Conservation (phyloP, 768 basidiomycete genomes). For the Mycena galericulata region DNA sequence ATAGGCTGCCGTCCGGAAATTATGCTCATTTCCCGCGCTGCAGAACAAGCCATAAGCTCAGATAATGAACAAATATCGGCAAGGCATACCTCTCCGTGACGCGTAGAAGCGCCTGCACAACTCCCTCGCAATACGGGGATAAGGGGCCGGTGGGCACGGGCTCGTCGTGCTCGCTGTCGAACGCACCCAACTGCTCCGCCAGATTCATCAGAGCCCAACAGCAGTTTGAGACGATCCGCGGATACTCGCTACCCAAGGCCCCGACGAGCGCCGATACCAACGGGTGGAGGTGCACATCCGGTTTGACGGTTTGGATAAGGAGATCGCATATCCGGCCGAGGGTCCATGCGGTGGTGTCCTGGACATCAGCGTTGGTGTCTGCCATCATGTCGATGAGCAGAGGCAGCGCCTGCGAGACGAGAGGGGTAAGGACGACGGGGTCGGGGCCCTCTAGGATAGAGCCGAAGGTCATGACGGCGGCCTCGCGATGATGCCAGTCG, state of each 20-base stretch:
- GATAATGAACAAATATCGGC: background rate
- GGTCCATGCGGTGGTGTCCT: conserved; percentile 98
- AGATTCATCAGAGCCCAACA: conserved; percentile 98
- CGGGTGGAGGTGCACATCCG: conserved; percentile 87
- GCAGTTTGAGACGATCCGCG: conserved; percentile 91
- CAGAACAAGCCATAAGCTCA: conserved; percentile 28
- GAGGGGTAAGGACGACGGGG: conserved; percentile 84
- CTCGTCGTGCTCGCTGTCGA: conserved; percentile 73
- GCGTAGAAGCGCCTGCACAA: conserved; percentile 84
- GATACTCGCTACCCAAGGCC: conserved; percentile 78
- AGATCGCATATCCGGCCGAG: conserved; percentile 95
- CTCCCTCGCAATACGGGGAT: conserved; percentile 89
- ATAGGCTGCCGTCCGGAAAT: conserved; percentile 95
- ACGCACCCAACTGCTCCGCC: conserved; percentile 84
- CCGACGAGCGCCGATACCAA: conserved; percentile 86
- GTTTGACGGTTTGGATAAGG: conserved; percentile 86
- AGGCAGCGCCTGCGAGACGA: conserved; percentile 94
- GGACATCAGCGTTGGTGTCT: conserved; percentile 86
- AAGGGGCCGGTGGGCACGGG: conserved; percentile 70
- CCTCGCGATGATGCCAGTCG: conserved; percentile 97
- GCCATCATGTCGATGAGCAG: conserved; percentile 96
- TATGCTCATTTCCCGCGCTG: conserved; percentile 88
- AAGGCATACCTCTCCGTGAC: conserved; percentile 83
- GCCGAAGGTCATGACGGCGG: conserved; percentile 98
- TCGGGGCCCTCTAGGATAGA: conserved; percentile 98